Conservation (phyloP, 768 basidiomycete genomes). For the Collybia mongolica region DNA sequence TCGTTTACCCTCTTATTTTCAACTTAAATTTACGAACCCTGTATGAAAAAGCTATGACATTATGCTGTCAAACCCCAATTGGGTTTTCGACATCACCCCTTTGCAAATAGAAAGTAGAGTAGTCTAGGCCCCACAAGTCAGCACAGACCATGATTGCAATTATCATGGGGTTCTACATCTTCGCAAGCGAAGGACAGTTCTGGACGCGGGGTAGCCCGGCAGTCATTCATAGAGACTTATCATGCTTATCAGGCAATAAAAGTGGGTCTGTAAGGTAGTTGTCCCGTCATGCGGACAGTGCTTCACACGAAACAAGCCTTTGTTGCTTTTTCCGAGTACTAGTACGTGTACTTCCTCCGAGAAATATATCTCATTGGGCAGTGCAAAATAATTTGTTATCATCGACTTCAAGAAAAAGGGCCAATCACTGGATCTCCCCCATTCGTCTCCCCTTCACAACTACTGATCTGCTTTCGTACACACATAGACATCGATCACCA, state of each 20-base stretch:
- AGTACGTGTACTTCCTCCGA: slow-evolving; percentile 1
- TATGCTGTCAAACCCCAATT: slow-evolving; percentile 13
- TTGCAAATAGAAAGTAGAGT: background rate
- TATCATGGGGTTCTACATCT: background rate
- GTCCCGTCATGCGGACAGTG: background rate
- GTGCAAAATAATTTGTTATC: slow-evolving; percentile 9
- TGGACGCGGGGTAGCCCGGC: background rate
- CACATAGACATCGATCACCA: slow-evolving; percentile 14
- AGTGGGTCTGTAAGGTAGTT: background rate
- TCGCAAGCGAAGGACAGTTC: background rate
- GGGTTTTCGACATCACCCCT: slow-evolving; percentile 5
- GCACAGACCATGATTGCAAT: too few species aligned
- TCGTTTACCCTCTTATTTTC: slow-evolving; percentile 7
- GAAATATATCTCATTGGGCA: background rate
- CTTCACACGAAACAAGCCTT: background rate
- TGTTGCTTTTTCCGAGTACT: background rate
- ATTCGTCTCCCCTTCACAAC: slow-evolving; percentile 5
- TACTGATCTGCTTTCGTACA: slow-evolving; percentile 16
- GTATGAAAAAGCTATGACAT: slow-evolving; percentile 16
- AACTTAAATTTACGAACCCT: slow-evolving; percentile 9
- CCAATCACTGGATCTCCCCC: slow-evolving; percentile 4
- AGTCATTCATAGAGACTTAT: background rate
- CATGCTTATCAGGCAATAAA: background rate
- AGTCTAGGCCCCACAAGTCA: too few species aligned
- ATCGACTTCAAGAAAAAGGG: slow-evolving; percentile 11